phyloP scores from a whole-genome alignment of 441 rosid genomes.

The Bruguiera hainesii region DNA sequence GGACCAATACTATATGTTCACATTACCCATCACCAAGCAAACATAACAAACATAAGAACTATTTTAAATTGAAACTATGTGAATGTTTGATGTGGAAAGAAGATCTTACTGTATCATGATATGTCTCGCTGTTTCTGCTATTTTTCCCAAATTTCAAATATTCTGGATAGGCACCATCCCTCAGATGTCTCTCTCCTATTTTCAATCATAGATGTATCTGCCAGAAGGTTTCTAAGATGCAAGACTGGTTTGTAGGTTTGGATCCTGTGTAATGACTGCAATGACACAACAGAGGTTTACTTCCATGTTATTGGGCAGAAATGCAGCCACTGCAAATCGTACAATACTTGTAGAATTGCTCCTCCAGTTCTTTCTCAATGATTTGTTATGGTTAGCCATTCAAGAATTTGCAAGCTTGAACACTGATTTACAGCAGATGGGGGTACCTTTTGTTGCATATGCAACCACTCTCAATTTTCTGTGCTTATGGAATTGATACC shows the following conservation, averaged over 20 bases:
- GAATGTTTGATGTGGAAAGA: too few species aligned
- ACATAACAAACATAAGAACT: too few species aligned
- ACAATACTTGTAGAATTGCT: conserved; percentile 77
- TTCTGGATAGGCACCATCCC: too few species aligned
- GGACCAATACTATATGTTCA: neutral
- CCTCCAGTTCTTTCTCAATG: conserved; percentile 89
- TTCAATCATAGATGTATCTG: neutral
- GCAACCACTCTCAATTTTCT: conserved; percentile 2
- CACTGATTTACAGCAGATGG: conserved; percentile 4
- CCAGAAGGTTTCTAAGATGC: conserved; percentile 2
- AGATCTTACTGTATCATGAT: too few species aligned
- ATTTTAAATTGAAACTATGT: too few species aligned
- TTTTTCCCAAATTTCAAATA: too few species aligned
- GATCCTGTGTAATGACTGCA: conserved; percentile 97
- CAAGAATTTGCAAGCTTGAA: too few species aligned
- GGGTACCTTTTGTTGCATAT: neutral
- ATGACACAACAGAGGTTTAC: conserved; percentile 84
- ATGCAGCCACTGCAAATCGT: conserved; percentile 88
- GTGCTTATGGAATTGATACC: conserved; percentile 6
- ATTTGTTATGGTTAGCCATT: conserved; percentile 16
- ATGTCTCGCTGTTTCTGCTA: too few species aligned
- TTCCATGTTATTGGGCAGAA: conserved; percentile 91
- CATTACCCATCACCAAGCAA: too few species aligned
- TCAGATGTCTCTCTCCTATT: neutral
- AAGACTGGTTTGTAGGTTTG: conserved; percentile 59